Percentiles rank a stretch among this genome's conserved stretches.
Conservation (phyloP, 2,329 filamentous ascomycete species). For the Cytospora piceae region DNA sequence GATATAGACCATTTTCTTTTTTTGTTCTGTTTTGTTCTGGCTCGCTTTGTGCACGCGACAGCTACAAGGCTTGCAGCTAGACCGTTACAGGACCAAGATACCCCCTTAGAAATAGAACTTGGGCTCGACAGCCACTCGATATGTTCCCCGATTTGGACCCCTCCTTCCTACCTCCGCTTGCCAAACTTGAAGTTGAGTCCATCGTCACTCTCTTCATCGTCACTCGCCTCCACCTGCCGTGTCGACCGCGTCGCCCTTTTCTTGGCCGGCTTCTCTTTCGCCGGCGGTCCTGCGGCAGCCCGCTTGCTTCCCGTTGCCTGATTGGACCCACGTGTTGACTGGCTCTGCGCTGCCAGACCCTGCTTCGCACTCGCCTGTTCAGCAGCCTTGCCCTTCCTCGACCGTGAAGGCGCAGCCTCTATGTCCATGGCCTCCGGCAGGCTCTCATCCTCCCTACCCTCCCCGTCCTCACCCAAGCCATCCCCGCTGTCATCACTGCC, state of each 20-base stretch:
- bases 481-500: slow-evolving; percentile 46
- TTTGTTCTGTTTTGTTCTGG: no score
- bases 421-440: slow-evolving; percentile 32
- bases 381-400: slow-evolving; percentile 40
- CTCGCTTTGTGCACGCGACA: not conserved
- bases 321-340: slow-evolving; percentile 36
- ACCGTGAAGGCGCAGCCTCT: slow-evolving; percentile 36
- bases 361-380: slow-evolving; percentile 36
- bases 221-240: slow-evolving; percentile 36
- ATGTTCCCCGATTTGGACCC: not conserved
- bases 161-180: slow-evolving; percentile 46
- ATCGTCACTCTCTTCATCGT: slow-evolving; percentile 55
- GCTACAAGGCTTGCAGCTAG: slow-evolving; percentile 5
- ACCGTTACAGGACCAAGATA: not conserved
- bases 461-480: slow-evolving; percentile 32
- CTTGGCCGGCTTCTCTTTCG: slow-evolving; percentile 43
- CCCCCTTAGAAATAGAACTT: not conserved
- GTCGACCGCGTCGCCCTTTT: slow-evolving; percentile 35
- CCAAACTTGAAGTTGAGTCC: slow-evolving; percentile 61
- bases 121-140: not conserved
- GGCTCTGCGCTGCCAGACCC: slow-evolving; percentile 35
- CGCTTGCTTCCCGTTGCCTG: slow-evolving; percentile 32
- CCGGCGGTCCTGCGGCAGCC: slow-evolving; percentile 39
- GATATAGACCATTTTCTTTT: not conserved
- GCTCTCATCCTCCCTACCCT: slow-evolving; percentile 18